A percentile compares a stretch with the other conserved stretches of the same genome.
Evolutionary conservation across 176 grass and related monocot species (phyloP).

Genomic region (Cenchrus purpureus): DNA sequence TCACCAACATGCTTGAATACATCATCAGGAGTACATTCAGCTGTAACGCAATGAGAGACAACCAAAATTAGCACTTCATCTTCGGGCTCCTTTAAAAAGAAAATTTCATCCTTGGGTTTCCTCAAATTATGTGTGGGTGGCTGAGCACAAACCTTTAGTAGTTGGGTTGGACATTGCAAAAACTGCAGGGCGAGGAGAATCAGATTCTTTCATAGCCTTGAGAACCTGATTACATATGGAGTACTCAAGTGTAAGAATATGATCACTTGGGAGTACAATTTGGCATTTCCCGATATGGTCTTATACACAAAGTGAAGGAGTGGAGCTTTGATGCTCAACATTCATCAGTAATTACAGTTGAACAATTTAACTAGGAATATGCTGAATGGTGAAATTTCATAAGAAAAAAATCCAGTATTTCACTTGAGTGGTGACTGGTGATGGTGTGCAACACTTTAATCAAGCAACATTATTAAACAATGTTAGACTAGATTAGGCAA

Average conservation of each 20-base stretch:
- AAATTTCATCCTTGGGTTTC: conserved; percentile 20
- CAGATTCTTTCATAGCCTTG: conserved; percentile 91
- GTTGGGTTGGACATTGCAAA: conserved; percentile 99
- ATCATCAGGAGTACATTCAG: conserved; percentile 92
- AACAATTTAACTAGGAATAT: not conserved
- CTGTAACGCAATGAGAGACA: conserved; percentile 51
- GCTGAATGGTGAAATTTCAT: not conserved
- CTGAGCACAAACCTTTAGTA: conserved; percentile 58
- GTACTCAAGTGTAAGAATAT: conserved; percentile 33
- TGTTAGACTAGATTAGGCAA: not conserved
- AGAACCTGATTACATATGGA: conserved; percentile 71
- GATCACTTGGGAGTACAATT: not conserved
- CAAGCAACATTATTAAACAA: conserved; percentile 8
- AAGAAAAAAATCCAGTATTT: not conserved
- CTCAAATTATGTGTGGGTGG: not conserved
- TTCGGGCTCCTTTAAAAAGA: not conserved
- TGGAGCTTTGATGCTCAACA: conserved; percentile 3
- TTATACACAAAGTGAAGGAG: not conserved
- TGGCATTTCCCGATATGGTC: not conserved
- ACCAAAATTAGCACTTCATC: conserved; percentile 36
- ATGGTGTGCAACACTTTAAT: not conserved
- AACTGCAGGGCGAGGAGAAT: conserved; percentile 83
- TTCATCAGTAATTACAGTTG: not conserved
- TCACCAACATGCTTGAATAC: conserved; percentile 91
- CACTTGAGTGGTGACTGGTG: not conserved